Evolutionary conservation across 441 rosid genomes (phyloP), one percentile per base, ranked within the genome.

Genomic region (Adansonia rubrostipa): DNA sequence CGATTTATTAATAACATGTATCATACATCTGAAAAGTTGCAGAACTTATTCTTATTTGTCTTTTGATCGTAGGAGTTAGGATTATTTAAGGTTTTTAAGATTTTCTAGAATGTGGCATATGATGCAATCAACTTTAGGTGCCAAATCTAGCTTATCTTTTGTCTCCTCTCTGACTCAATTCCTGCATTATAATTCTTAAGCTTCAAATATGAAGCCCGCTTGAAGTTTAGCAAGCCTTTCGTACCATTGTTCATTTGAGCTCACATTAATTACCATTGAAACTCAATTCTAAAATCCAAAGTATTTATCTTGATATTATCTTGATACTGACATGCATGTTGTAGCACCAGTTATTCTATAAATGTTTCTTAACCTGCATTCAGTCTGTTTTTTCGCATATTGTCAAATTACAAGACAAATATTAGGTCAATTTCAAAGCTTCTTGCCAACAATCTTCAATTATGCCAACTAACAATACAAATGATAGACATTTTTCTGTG

Each of bases 51-150:
- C 36, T 68, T 47, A 47, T 20, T 8, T 11, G n/a, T 47, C 36
- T 20, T 62, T 66, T 68, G 72, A 19, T 44, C 45, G 11, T 45
- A 68, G 54, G 72, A 45, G 54, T 68, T 44, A 67, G 1, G n/a
- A 6, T 54, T 36, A 11, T 67, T 67, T 5, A 45, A 22, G 56
- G 10, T 19, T 20, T 47, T 68, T 20, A 45, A 47, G 9, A 63
- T 33, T 63, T 58, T 62, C 42, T 62, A 67, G 62, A 19, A 6
- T 68, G 72, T 68, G 1, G 14, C 45, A 10, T 47, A 5, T 13
- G 17, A 45, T 68, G 72, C 36, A 45, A 45, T 68, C n/a, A 11
- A 67, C 51, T 67, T 67, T 68, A 45, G 54, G 5, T 68, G 56
- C 36, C 6, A 68, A 20, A 56, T 20, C 33, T 67, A 44, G 53